These are phyloP conservation scores for Biscogniauxia mediterranea DNA, from an alignment of 2,329 filamentous ascomycete species.

Conservation along the genomic window DNA sequence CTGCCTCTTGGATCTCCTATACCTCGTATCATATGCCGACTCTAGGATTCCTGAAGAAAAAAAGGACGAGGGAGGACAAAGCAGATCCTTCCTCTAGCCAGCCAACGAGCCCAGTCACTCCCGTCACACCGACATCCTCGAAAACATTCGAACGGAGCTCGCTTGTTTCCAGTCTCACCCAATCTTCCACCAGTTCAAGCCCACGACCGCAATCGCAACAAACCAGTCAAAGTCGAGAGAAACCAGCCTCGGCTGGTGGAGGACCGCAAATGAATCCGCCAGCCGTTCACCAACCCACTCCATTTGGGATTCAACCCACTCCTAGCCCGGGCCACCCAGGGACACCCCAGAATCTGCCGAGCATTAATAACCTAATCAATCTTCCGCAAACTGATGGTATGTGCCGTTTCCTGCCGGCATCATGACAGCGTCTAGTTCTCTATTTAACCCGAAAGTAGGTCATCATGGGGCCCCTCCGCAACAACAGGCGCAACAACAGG, in stretches of 20 bases:
- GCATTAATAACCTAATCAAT: conserved; percentile 83
- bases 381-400: conserved; percentile 48
- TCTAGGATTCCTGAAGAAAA: conserved; percentile 96
- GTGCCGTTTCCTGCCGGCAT: conserved; percentile 5
- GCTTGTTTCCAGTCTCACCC: conserved; percentile 37
- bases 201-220: conserved; percentile 20
- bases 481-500: conserved; percentile 27
- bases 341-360: conserved; percentile 66
- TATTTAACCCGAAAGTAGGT: conserved; percentile 24
- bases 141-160: conserved; percentile 48
- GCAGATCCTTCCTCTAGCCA: conserved; percentile 67
- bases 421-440: conserved; percentile 16
- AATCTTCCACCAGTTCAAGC: conserved; percentile 23
- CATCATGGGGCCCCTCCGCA: conserved; percentile 40
- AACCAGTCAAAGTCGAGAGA: conserved; percentile 22
- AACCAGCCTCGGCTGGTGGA: conserved; percentile 31
- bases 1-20: conserved; percentile 28
- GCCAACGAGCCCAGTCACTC: conserved; percentile 62
- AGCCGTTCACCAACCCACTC: conserved; percentile 32
- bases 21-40: conserved; percentile 70
- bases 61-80: conserved; percentile 90
- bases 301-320: conserved; percentile 44
- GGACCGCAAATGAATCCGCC: conserved; percentile 33
- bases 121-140: conserved; percentile 53
- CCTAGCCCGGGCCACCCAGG: conserved; percentile 30